Base-by-base conservation (phyloP, 192 early-diverging fungal species). In the Entomortierella chlamydospora region DNA sequence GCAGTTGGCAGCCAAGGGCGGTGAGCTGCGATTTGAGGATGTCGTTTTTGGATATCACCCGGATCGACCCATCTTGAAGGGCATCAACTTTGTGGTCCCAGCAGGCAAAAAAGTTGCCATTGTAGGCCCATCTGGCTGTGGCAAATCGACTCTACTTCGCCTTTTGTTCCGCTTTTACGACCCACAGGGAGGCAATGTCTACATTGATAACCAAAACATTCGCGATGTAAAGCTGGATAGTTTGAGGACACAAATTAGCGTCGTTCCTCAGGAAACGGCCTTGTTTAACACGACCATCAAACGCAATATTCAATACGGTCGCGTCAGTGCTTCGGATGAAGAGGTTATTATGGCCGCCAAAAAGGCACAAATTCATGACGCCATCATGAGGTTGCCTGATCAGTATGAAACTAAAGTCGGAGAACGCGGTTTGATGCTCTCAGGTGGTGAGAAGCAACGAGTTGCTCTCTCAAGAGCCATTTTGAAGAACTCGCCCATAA, bases 111-210 rank as follows among this genome's bases (percentile, higher is more conserved):
- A 91, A 17, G 90, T 94, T 9, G 98, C 97, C 15, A 91, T 99
- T 81, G 97, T 98, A 0, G 97, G 97, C 0, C 95, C 95, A 1
- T 91, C 89, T 76, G 98, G 98, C 1, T 97, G 96, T 66, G 98
- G 94, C 49, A 96, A 96, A 73, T 94, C 92, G 6, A 95, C 93
- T 10, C 83, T 96, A 28, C 71, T 95, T 39, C 87, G 95, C 43
- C 87, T 99, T 30, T 78, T 99, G 7, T 97, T 96, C 87, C 90
- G 98, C 4, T 99, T 96, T 85, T 98, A 95, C 70, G 97, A 99
- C 64, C 96, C 97, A 2, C 81, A 87, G 8, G 31, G 34, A 1
- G 98, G 98, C 8, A 86, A 76, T 22, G 93, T 99, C 12, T 87
- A 87, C 57, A 90, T 99, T 15, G 96, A 98, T 63, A 93, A 91